Conservation (phyloP, 768 basidiomycete species). For the Collybia sordida region DNA sequence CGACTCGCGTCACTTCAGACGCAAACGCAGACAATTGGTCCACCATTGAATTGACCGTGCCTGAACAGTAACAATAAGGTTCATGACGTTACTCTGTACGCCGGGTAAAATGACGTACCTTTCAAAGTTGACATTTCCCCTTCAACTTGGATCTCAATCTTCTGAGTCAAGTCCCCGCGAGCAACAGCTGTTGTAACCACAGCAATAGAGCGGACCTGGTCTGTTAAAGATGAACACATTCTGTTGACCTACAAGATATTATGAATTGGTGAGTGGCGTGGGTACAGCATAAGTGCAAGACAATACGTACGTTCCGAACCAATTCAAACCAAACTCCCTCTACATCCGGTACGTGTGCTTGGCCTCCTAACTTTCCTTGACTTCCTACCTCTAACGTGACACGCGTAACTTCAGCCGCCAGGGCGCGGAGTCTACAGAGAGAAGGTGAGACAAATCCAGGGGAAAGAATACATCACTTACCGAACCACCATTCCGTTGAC, state of each 20-base stretch:
- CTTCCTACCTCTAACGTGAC: conserved; percentile 86
- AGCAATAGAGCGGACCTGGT: conserved; percentile 93
- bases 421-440: conserved; percentile 44
- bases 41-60: conserved; percentile 93
- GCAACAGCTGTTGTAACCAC: conserved; percentile 91
- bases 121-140: conserved; percentile 83
- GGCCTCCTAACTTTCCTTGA: conserved; percentile 87
- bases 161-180: conserved; percentile 86
- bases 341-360: conserved; percentile 85
- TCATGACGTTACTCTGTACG: background rate
- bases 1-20: conserved; percentile 77
- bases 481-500: conserved; percentile 52
- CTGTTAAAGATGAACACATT: conserved; percentile 80
- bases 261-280: conserved; percentile 48
- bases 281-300: conserved; percentile 44
- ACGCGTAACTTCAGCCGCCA: conserved; percentile 81
- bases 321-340: conserved; percentile 48
- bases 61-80: conserved; percentile 16
- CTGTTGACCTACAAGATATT: conserved; percentile 67
- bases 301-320: background rate
- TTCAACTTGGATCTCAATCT: conserved; percentile 89
- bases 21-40: conserved; percentile 77
- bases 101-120: conserved; percentile 31
- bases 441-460: conserved; percentile 20
- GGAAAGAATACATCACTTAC: conserved; percentile 4